A percentile compares a stretch with the other conserved stretches of the same genome.
Conservation (phyloP, 2,329 filamentous ascomycete genomes). For the Neofusicoccum cordaticola region DNA sequence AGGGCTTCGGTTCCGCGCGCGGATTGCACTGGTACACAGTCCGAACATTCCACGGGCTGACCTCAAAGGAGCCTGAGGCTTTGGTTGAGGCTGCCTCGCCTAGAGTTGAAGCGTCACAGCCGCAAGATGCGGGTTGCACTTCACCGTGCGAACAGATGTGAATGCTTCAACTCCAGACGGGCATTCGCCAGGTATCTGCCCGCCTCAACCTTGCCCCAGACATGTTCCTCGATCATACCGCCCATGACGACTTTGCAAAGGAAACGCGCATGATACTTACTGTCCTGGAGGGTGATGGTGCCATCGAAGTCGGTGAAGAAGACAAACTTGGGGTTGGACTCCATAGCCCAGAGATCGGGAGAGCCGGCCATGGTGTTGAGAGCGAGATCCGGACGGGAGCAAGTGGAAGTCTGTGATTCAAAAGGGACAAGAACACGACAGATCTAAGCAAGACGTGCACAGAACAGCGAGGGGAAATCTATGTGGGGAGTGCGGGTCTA, state of each 20-base stretch:
- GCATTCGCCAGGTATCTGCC: no score
- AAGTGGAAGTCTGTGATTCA: neutral
- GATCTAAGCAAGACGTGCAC: neutral
- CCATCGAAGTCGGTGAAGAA: conserved; percentile 99
- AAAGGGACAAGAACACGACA: neutral
- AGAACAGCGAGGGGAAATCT: neutral
- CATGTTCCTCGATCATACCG: neutral
- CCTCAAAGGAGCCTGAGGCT: no score
- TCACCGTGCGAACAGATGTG: no score
- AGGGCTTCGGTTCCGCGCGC: no score
- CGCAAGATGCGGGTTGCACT: no score
- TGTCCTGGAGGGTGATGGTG: conserved; percentile 77
- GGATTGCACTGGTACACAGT: no score
- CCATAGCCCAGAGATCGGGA: conserved; percentile 45
- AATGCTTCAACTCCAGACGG: neutral
- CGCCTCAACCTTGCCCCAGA: neutral
- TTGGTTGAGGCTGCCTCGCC: no score
- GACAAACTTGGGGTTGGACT: conserved; percentile 75
- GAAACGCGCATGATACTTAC: conserved; percentile 39
- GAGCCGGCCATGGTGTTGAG: conserved; percentile 24
- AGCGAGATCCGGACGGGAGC: neutral
- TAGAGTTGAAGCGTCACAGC: no score
- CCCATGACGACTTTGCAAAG: neutral
- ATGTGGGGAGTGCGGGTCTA: neutral
- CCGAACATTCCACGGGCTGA: no score